A percentile compares a stretch with the other conserved stretches of the same genome.
Conservation (phyloP, 163 green algal genomes). For the Chlorella variabilis region DNA sequence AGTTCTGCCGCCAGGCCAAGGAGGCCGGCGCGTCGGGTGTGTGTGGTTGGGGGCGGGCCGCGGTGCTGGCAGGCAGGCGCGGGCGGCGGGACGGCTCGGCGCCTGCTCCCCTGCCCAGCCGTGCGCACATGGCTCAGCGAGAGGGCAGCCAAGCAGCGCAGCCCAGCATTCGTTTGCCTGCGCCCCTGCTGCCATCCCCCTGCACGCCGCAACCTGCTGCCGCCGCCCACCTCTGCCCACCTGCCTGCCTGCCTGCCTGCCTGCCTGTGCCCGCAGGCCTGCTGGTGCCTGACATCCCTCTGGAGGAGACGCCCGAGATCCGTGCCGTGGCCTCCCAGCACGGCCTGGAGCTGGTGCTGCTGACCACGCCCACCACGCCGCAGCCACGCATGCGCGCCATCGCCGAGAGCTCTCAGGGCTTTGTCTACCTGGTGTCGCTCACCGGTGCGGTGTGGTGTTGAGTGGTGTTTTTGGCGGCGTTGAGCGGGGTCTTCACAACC, state of each 20-base stretch:
- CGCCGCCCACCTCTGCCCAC: neutral
- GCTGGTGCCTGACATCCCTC: slow-evolving; percentile 95
- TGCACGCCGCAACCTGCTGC: too few relatives aligned
- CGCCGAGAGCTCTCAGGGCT: slow-evolving; percentile 85
- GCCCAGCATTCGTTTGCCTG: too few relatives aligned
- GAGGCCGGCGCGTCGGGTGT: slow-evolving; percentile 79
- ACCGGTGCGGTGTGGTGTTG: slow-evolving; percentile 60
- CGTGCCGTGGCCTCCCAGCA: slow-evolving; percentile 60
- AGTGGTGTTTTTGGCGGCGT: too few relatives aligned
- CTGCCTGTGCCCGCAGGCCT: slow-evolving; percentile 66
- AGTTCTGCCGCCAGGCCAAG: slow-evolving; percentile 84
- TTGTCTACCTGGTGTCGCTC: slow-evolving; percentile 97
- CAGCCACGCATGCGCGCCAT: slow-evolving; percentile 81
- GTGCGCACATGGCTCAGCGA: too few relatives aligned
- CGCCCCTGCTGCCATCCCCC: too few relatives aligned
- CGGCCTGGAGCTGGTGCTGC: slow-evolving; percentile 95
- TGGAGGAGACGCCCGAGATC: slow-evolving; percentile 90
- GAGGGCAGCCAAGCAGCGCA: too few relatives aligned
- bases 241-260: neutral
- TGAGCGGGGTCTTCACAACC: too few relatives aligned
- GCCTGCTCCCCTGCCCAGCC: too few relatives aligned
- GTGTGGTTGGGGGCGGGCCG: neutral
- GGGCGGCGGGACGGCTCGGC: too few relatives aligned
- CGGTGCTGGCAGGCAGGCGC: too few relatives aligned
- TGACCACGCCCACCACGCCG: slow-evolving; percentile 96